A percentile compares a stretch with the other conserved stretches of the same genome.
Evolutionary conservation across 257 asterid genomes (phyloP).

Genomic region (Salvia miltiorrhiza): DNA sequence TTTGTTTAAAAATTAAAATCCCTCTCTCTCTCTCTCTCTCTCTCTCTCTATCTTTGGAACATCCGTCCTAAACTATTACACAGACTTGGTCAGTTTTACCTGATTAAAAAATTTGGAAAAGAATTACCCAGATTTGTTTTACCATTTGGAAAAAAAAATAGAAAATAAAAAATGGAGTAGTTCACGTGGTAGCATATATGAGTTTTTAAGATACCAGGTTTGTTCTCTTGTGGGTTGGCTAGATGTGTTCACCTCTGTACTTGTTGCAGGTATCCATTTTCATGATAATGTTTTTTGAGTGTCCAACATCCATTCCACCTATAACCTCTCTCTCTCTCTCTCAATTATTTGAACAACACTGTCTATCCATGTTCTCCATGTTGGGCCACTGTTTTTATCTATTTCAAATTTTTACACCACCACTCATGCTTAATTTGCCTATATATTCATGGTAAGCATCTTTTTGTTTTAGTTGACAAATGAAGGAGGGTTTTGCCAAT

Average conservation of each 20-base stretch:
- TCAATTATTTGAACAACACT: slow-evolving; percentile 22
- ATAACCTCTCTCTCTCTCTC: slow-evolving; percentile 20
- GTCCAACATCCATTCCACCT: slow-evolving; percentile 15
- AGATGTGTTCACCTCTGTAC: slow-evolving; percentile 30
- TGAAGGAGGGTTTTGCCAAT: neutral
- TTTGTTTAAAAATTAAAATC: slow-evolving; percentile 16
- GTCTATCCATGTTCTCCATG: neutral
- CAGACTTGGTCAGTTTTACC: neutral
- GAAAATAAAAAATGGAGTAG: too few relatives aligned
- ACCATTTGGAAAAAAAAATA: too few relatives aligned
- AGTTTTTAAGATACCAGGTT: slow-evolving; percentile 28
- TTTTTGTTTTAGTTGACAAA: neutral
- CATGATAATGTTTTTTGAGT: slow-evolving; percentile 20
- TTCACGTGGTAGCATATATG: slow-evolving; percentile 55
- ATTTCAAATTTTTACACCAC: neutral
- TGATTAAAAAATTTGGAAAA: neutral
- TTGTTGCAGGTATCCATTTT: slow-evolving; percentile 29
- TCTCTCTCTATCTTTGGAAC: slow-evolving; percentile 29
- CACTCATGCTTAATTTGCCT: neutral
- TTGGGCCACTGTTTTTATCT: too few relatives aligned
- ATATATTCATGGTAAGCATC: neutral
- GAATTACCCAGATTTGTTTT: neutral
- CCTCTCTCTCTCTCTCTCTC: slow-evolving; percentile 19
- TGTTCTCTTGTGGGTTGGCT: slow-evolving; percentile 54
- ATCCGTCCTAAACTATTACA: slow-evolving; percentile 22